A percentile compares a stretch with the other conserved stretches of the same genome.
Evolutionary conservation across 148 eudicot genomes (phyloP).

Genomic region (Silene uniflora): DNA sequence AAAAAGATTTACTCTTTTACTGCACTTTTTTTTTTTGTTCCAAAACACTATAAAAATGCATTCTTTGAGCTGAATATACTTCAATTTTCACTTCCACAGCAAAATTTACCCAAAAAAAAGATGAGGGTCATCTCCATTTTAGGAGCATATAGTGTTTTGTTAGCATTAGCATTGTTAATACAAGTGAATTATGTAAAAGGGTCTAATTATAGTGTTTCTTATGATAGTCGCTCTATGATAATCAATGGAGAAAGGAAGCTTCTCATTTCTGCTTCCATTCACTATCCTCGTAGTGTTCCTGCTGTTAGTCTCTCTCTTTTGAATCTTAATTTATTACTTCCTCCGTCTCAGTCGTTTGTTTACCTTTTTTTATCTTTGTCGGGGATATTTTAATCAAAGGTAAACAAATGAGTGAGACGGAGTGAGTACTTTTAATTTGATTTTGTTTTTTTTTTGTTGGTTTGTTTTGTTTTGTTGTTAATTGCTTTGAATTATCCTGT

Average conservation of each 20-base stretch:
- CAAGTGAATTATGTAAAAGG: conserved; percentile 14
- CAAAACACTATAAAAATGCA: conserved; percentile 8
- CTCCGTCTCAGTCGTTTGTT: no score
- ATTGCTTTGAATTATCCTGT: no score
- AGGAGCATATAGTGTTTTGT: conserved; percentile 10
- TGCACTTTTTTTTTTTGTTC: neutral
- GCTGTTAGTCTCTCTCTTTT: conserved; percentile 46
- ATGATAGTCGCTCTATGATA: conserved; percentile 82
- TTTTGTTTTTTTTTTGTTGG: neutral
- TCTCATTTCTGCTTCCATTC: conserved; percentile 89
- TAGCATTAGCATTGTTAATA: conserved; percentile 23
- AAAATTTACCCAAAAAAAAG: conserved; percentile 1
- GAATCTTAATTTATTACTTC: neutral
- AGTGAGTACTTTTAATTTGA: neutral
- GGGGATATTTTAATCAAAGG: no score
- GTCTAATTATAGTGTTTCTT: conserved; percentile 44
- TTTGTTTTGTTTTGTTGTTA: no score
- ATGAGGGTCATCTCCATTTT: conserved; percentile 18
- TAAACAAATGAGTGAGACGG: no score
- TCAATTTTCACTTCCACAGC: neutral
- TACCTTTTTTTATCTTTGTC: no score
- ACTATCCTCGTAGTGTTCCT: conserved; percentile 98
- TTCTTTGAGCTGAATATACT: conserved; percentile 16
- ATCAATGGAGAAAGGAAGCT: conserved; percentile 88
- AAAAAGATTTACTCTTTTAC: neutral